Evolutionary conservation across 805 yeast genomes (phyloP).

Genomic region (Candida vaughaniae): DNA sequence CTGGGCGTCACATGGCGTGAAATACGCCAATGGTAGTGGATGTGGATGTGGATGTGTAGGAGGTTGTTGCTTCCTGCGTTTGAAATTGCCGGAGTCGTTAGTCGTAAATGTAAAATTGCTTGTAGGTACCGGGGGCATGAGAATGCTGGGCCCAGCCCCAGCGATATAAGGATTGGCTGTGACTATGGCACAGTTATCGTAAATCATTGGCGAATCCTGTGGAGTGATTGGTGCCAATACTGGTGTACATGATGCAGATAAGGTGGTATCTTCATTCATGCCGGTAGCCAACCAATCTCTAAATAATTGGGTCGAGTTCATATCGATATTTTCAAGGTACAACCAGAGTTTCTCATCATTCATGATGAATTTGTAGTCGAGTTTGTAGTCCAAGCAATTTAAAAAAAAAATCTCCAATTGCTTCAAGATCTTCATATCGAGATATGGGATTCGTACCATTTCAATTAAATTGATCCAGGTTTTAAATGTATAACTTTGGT

Average conservation of each 20-base stretch:
- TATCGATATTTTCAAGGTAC: constrained; percentile 6
- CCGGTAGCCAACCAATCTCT: constrained; percentile 1
- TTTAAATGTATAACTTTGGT: constrained; percentile 49
- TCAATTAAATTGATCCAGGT: constrained; percentile 43
- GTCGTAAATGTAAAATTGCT: neutral
- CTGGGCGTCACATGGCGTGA: too few relatives aligned
- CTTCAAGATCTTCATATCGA: constrained; percentile 25
- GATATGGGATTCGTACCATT: constrained; percentile 15
- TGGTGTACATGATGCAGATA: constrained; percentile 1
- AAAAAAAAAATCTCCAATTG: constrained; percentile 28
- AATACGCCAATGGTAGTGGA: too few relatives aligned
- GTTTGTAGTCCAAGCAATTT: constrained; percentile 23
- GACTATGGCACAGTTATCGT: too few relatives aligned
- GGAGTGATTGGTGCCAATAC: constrained; percentile 13
- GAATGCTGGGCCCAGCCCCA: too few relatives aligned
- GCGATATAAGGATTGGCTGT: too few relatives aligned
- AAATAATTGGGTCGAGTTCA: constrained; percentile 3
- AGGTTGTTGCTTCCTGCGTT: too few relatives aligned
- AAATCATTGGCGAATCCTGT: constrained; percentile 6
- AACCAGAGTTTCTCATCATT: constrained; percentile 25
- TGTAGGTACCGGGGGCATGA: neutral
- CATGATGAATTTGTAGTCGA: constrained; percentile 22
- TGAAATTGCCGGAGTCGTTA: too few relatives aligned
- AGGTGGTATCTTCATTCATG: neutral
- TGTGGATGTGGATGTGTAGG: too few relatives aligned